These are phyloP conservation scores for Chlorella sp. DNA, from an alignment of 139 green algal species.

Conservation along the genomic window DNA sequence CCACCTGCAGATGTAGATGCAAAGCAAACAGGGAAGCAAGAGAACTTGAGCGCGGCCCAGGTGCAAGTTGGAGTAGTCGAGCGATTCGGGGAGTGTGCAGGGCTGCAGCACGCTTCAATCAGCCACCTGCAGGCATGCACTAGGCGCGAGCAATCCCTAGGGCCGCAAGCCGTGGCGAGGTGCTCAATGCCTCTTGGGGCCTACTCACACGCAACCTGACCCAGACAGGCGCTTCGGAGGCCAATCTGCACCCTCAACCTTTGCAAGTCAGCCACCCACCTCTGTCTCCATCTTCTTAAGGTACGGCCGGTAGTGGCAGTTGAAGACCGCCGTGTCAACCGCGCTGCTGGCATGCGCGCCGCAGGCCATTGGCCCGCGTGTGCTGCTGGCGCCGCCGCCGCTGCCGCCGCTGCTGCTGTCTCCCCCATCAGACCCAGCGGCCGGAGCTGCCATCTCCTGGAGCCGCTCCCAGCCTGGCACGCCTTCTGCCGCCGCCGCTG, in stretches of 20 bases:
- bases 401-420: neutral
- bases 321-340: conserved; percentile 44
- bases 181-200: too few relatives aligned
- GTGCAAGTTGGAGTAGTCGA: too few relatives aligned
- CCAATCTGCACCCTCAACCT: too few relatives aligned
- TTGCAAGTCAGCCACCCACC: neutral
- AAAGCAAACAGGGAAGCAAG: too few relatives aligned
- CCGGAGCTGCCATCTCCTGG: neutral
- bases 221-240: too few relatives aligned
- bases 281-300: conserved; percentile 45
- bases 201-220: too few relatives aligned
- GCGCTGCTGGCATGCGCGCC: neutral
- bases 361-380: neutral
- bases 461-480: conserved; percentile 16
- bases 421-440: neutral
- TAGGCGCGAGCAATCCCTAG: too few relatives aligned
- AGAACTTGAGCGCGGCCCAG: too few relatives aligned
- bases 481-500: conserved; percentile 2
- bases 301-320: conserved; percentile 67
- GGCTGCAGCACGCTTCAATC: too few relatives aligned
- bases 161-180: too few relatives aligned
- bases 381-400: neutral
- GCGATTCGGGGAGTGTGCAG: too few relatives aligned
- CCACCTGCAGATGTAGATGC: conserved; percentile 27
- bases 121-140: too few relatives aligned